Base-by-base conservation (phyloP, 2,329 filamentous ascomycete species). In the Fusarium incarnatum region DNA sequence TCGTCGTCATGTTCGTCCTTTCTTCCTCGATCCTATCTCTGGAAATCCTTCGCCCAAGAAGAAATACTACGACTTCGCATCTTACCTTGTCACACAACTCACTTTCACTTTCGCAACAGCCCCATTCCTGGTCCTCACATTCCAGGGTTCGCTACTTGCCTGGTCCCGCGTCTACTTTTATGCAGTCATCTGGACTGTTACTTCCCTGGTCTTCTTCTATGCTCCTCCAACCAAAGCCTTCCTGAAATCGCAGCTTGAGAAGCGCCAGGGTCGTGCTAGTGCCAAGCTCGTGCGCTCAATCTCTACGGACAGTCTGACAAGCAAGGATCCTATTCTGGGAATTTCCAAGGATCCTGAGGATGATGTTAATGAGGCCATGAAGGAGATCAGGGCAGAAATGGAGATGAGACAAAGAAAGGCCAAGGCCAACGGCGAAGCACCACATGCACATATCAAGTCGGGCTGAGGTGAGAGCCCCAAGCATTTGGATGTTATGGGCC, bases 91-190 rank as follows among this genome's bases (percentile, higher is more conserved):
- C 15, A 97, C 94, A 0, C 94, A 97, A 78, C 77, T 91, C n/a
- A 88, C 89, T 4, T 94, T 98, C 79, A 91, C 91, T 48, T 99
- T 97, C 80, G 88, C 89, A 55, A 92, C 91, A 1, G 87, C 91
- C 1, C 96, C 96, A 0, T 99, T 99, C 81, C 87, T 98, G 46
- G 84, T 98, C 41, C 90, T 99, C 25, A 85, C 85, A 23, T 89
- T 98, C 70, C 81, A 84, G 20, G 87, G 89, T 64, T 94, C 91
- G 12, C 80, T 97, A 44, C 82, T 85, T 4, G 91, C 93, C 61
- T 99, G 96, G 96, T 82, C 88, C 1, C 89, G 92, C 44, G 92
- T 98, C 37, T 96, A 97, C 82, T 98, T 94, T 82, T 99, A 97
- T 80, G 89, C 88, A 32, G 84, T 96, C 57, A 77, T 94, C 66